phyloP scores from a whole-genome alignment of 305 asterid species.

The Fraxinus floribunda region DNA sequence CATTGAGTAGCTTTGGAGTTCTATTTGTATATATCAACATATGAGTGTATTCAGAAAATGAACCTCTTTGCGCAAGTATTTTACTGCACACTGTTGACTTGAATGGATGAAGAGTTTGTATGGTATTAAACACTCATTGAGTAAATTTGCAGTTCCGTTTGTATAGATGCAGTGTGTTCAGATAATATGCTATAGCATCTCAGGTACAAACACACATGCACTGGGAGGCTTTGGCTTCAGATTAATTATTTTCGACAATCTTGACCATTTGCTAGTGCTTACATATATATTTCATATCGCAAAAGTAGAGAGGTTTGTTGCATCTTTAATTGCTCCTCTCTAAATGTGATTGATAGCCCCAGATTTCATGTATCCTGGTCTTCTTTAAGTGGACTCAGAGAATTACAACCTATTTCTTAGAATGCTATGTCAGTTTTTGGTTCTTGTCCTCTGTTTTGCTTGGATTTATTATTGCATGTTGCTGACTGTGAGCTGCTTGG shows the following conservation, averaged over 20 bases:
- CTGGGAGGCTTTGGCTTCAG: conserved; percentile 8
- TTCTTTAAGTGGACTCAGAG: not conserved
- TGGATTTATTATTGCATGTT: not conserved
- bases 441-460: not conserved
- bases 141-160: conserved; percentile 5
- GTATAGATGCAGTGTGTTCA: conserved; percentile 1
- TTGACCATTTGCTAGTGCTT: not conserved
- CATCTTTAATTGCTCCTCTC: not conserved
- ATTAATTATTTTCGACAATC: not conserved
- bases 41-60: not conserved
- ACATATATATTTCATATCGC: conserved; percentile 1
- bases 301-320: conserved; percentile 1
- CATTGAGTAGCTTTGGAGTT: conserved; percentile 1
- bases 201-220: not conserved
- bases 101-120: not conserved
- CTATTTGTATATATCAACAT: not conserved
- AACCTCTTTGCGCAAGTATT: not conserved
- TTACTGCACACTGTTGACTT: not conserved
- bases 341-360: conserved; percentile 5
- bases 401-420: not conserved
- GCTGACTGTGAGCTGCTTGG: not conserved
- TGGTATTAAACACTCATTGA: not conserved
- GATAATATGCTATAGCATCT: not conserved
- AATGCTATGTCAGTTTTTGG: not conserved
- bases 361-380: not conserved